Evolutionary conservation across 164 flowering plant genomes (phyloP), one percentile per base, ranked within the genome.

Genomic region (Warburgia ugandensis): DNA sequence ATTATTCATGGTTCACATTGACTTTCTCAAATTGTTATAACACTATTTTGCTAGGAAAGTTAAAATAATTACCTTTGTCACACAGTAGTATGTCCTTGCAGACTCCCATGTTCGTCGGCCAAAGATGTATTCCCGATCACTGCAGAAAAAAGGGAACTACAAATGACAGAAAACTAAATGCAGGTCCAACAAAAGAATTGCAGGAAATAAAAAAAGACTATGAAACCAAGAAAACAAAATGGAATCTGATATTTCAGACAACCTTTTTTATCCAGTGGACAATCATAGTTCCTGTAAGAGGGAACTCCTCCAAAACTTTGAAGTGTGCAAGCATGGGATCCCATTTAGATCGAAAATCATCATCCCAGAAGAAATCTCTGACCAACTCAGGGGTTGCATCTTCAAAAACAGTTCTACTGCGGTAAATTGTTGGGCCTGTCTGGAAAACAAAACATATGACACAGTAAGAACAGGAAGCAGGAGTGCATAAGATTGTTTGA

Each of bases 281-380:
- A 66, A 83, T 71, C 71, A 65, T 74, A n/a, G 67, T 69, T 52
- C 96, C 98, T 11, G 86, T 77, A 33, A 52, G 66, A 46, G 88
- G 83, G 62, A 66, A 69, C 52, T 84, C 96, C 68, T 91, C 81
- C 65, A 91, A 71, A 47, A 75, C 71, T 45, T 81, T 77, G 54
- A 69, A 68, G 60, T 81, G 63, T 11, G 72, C 44, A 49, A 91
- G 86, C 98, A 91, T 91, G 30, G 79, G 84, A 72, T 91, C 98
- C 96, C 98, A 91, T 65, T 83, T 87, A 29, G 81, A 76, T 29
- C 98, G 84, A 67, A 85, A 85, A 52, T 91, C 98, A 67, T 91
- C 96, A 72, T 85, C 98, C 98, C 98, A 91, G 54, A 92, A 92
- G 66, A 92, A 92, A 76, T 88, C 99, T 66, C 95, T 85, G 39